Conservation (phyloP, 1,139 yeast genomes). For the Kazachstania sp. region DNA sequence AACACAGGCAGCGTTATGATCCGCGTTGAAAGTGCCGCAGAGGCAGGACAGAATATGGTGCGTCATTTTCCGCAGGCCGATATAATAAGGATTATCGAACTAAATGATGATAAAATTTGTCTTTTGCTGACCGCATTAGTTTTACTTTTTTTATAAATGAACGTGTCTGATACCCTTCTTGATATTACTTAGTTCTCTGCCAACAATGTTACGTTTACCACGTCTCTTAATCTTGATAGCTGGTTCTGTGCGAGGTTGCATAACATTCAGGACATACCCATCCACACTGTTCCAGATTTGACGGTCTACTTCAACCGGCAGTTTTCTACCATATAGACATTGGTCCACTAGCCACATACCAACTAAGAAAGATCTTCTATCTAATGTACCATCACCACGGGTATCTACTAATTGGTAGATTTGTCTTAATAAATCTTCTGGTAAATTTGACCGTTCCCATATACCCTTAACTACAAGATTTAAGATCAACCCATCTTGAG, state of each 20-base stretch:
- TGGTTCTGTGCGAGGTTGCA: conserved; percentile 23
- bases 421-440: conserved; percentile 51
- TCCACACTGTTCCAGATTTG: conserved; percentile 63
- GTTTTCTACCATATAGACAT: conserved; percentile 81
- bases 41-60: not conserved
- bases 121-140: no score
- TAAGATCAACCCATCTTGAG: conserved; percentile 37
- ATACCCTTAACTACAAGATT: conserved; percentile 60
- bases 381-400: conserved; percentile 67
- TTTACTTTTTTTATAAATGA: conserved; percentile 4
- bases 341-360: conserved; percentile 97
- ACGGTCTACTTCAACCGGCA: conserved; percentile 56
- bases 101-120: no score
- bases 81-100: no score
- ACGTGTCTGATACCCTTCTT: conserved; percentile 23
- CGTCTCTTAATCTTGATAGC: conserved; percentile 23
- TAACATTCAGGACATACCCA: conserved; percentile 26
- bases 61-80: not conserved
- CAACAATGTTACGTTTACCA: conserved; percentile 20
- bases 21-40: not conserved
- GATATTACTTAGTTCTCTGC: conserved; percentile 27
- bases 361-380: conserved; percentile 76
- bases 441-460: conserved; percentile 72
- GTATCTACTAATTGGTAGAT: conserved; percentile 83
- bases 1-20: no score